These are phyloP conservation scores for Xylariaceae sp. DNA, from an alignment of 2,329 filamentous ascomycete species.

Conservation along the genomic window DNA sequence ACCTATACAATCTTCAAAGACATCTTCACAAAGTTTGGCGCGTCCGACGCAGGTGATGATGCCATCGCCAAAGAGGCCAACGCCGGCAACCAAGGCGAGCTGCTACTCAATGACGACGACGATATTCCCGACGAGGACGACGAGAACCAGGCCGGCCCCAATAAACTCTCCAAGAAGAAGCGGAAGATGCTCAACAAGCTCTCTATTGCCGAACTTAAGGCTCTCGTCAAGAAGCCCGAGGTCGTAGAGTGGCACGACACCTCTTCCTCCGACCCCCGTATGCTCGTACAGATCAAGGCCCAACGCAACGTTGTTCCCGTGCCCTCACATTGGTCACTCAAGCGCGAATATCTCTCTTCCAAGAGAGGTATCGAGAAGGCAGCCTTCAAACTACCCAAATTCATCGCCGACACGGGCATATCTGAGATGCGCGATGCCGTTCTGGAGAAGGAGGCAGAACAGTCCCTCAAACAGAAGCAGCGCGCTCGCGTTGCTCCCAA, in stretches of 20 bases:
- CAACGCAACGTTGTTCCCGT: conserved; percentile 95
- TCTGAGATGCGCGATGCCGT: conserved; percentile 97
- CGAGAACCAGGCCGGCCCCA: conserved; percentile 51
- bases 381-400: conserved; percentile 86
- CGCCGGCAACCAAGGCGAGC: conserved; percentile 73
- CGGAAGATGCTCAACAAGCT: conserved; percentile 87
- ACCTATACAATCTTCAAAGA: conserved; percentile 79
- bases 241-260: conserved; percentile 97
- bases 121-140: conserved; percentile 85
- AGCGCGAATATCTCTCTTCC: conserved; percentile 93
- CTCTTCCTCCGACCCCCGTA: conserved; percentile 79
- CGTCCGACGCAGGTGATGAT: conserved; percentile 58
- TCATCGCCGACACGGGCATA: conserved; percentile 96
- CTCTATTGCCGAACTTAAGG: conserved; percentile 92
- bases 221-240: conserved; percentile 84
- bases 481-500: conserved; percentile 91
- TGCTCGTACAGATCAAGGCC: conserved; percentile 91
- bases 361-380: conserved; percentile 97
- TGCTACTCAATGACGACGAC: conserved; percentile 79
- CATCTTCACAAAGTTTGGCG: conserved; percentile 76
- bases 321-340: conserved; percentile 89
- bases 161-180: conserved; percentile 90
- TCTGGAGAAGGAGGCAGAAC: conserved; percentile 90
- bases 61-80: conserved; percentile 61
- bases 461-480: conserved; percentile 90